Evolutionary conservation across 2,329 filamentous ascomycete species (phyloP).

Genomic region (Cordyceps javanica): DNA sequence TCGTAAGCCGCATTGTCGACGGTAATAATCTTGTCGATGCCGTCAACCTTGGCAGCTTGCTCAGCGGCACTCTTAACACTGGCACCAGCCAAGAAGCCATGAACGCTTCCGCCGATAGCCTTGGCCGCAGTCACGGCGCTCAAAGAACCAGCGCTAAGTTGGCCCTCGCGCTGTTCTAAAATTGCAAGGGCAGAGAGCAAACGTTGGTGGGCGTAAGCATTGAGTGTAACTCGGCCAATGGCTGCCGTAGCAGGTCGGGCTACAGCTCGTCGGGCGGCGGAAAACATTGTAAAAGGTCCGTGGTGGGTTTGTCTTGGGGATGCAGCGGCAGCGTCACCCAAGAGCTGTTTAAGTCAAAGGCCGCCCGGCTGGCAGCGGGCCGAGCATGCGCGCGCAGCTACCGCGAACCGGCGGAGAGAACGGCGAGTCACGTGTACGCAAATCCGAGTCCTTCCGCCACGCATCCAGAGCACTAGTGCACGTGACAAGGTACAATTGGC

Average conservation of each 20-base stretch:
- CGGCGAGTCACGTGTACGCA: conserved; percentile 8
- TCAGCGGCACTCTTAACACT: conserved; percentile 70
- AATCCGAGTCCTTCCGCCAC: not conserved
- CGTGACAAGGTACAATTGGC: not conserved
- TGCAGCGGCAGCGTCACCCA: not conserved
- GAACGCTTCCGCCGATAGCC: conserved; percentile 78
- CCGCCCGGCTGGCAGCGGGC: conserved; percentile 11
- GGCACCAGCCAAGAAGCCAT: conserved; percentile 79
- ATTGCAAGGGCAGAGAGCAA: conserved; percentile 84
- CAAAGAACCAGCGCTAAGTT: conserved; percentile 75
- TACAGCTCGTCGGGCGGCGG: conserved; percentile 23
- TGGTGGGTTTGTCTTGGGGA: not conserved
- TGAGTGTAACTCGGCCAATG: conserved; percentile 23
- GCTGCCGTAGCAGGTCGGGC: conserved; percentile 22
- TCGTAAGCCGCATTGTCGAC: conserved; percentile 90
- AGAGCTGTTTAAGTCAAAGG: conserved; percentile 1
- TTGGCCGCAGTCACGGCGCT: conserved; percentile 80
- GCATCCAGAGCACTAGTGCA: not conserved
- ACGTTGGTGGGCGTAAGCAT: conserved; percentile 31
- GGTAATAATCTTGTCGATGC: conserved; percentile 83
- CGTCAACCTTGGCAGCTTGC: conserved; percentile 81
- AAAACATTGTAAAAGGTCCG: conserved; percentile 25
- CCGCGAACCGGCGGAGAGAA: conserved; percentile 9
- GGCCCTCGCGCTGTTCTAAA: conserved; percentile 86
- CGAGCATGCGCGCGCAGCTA: not conserved